phyloP scores from a whole-genome alignment of 352 stramenopile species.

The Elongisporangium senticosum region DNA sequence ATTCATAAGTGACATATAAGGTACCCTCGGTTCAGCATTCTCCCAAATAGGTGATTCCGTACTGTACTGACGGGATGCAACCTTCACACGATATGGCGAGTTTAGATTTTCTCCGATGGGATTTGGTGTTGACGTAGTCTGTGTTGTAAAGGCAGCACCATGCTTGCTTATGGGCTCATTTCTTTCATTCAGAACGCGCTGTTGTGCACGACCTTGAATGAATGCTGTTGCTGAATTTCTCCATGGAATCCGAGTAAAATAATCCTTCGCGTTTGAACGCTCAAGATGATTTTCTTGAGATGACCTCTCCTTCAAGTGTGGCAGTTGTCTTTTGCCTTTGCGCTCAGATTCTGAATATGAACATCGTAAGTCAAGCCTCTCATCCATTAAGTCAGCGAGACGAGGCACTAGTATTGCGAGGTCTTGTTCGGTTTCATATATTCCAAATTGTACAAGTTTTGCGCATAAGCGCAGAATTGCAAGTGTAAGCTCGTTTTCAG shows the following conservation, averaged over 20 bases:
- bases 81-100: not conserved
- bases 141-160: not conserved
- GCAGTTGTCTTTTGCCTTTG: not conserved
- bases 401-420: conserved; percentile 19
- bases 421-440: conserved; percentile 45
- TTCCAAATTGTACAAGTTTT: conserved; percentile 66
- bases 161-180: not conserved
- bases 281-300: not conserved
- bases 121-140: not conserved
- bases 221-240: not conserved
- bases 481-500: conserved; percentile 59
- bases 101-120: not conserved
- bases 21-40: not conserved
- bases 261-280: not conserved
- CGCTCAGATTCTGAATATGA: not conserved
- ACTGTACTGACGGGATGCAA: conserved; percentile 20
- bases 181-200: not conserved
- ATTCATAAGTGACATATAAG: not conserved
- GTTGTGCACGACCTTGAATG: not conserved
- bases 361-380: not conserved
- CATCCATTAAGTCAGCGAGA: conserved; percentile 29
- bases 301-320: not conserved
- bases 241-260: not conserved
- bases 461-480: conserved; percentile 41
- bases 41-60: conserved; percentile 6